Evolutionary conservation across 192 early-diverging fungal genomes (phyloP).

Genomic region (Phlyctochytrium arcticum): DNA sequence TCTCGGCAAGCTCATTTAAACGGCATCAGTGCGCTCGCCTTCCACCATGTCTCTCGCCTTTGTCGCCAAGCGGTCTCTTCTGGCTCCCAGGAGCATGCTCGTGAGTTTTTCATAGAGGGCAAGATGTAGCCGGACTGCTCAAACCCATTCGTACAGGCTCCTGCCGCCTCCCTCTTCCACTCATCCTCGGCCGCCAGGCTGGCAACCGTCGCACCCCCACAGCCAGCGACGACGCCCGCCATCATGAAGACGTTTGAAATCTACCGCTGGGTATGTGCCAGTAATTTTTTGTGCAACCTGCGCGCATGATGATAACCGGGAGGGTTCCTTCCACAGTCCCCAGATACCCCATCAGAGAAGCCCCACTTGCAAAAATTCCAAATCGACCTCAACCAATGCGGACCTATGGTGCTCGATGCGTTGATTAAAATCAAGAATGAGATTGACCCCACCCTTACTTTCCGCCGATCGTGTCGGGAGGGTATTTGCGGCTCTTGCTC

Average conservation of each 20-base stretch:
- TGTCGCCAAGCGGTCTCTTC: not conserved
- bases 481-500: constrained; percentile 97
- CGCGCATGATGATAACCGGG: not conserved
- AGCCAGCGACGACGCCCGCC: constrained; percentile 45
- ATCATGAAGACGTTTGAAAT: constrained; percentile 87
- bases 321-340: constrained; percentile 30
- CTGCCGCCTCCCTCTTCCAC: constrained; percentile 17
- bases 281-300: not conserved
- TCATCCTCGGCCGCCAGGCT: constrained; percentile 16
- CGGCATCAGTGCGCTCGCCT: no score
- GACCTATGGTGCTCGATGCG: constrained; percentile 95
- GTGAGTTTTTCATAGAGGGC: not conserved
- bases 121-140: not conserved
- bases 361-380: constrained; percentile 83
- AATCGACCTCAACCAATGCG: constrained; percentile 87
- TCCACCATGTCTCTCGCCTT: not conserved
- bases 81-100: not conserved
- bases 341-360: constrained; percentile 82
- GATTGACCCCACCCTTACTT: constrained; percentile 86
- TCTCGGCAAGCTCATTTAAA: no score
- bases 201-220: constrained; percentile 27
- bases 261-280: constrained; percentile 83
- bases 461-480: constrained; percentile 95
- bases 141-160: not conserved
- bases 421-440: constrained; percentile 98